phyloP scores from a whole-genome alignment of 768 basidiomycete species.

The Lactarius akahatsu region DNA sequence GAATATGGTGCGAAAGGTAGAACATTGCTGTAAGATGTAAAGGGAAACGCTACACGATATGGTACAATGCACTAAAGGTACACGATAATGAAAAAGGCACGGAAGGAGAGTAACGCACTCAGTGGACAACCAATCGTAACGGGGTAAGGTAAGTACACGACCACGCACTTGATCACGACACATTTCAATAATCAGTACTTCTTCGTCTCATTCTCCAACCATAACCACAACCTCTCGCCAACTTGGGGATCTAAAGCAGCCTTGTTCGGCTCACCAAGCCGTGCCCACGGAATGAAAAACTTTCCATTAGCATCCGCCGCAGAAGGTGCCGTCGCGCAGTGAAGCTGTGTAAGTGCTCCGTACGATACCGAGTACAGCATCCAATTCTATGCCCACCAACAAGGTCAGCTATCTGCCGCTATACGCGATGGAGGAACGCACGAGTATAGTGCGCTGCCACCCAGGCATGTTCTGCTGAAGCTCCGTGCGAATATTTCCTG shows the following conservation, averaged over 20 bases:
- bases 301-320: constrained; percentile 40
- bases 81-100: too few species aligned
- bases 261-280: constrained; percentile 26
- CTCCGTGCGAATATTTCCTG: constrained; percentile 31
- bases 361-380: constrained; percentile 11
- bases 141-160: too few species aligned
- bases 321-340: constrained; percentile 44
- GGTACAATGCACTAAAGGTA: too few species aligned
- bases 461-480: constrained; percentile 15
- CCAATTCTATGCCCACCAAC: not conserved
- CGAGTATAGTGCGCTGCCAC: not conserved
- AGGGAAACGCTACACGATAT: too few species aligned
- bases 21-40: too few species aligned
- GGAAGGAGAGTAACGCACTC: too few species aligned
- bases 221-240: constrained; percentile 35
- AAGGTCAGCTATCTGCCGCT: not conserved
- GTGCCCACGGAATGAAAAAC: constrained; percentile 37
- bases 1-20: too few species aligned
- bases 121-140: too few species aligned
- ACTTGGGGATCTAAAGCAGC: constrained; percentile 30
- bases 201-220: constrained; percentile 34
- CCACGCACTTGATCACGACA: too few species aligned
- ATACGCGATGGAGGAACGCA: not conserved
- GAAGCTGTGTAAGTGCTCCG: constrained; percentile 48
- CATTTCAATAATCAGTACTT: constrained; percentile 10